Evolutionary conservation across 495 filamentous ascomycete genomes (phyloP), one percentile per base, ranked within the genome.

Genomic region (Hypomontagnella submonticulosa): DNA sequence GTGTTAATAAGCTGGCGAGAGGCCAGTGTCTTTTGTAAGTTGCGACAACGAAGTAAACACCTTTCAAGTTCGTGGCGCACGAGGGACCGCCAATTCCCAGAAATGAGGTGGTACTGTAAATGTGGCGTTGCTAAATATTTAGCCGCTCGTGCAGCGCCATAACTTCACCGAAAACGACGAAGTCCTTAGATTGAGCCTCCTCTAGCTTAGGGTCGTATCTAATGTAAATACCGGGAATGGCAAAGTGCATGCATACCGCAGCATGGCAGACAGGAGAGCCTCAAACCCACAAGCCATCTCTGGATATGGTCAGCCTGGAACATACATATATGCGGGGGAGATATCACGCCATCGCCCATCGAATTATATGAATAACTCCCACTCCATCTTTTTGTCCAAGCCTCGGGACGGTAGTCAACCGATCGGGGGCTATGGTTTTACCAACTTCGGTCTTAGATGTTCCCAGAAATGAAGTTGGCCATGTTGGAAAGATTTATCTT

Each of bases 291-390:
- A 23, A n/a, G 42, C 30, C 16, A 13, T 20, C 16, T 27, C 20
- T 7, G 46, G 32, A 53, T 53, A 52, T 52, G 23, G 41, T 46
- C 49, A 54, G 53, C 47, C 47, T 32, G 47, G 47, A 40, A 38
- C 18, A 42, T 18, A 52, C 62, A 38, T 12, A 42, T 18, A 52
- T 67, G 64, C 58, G 64, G 64, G 58, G 64, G 41, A 54, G 52
- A 37, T 46, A 46, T 56, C 57, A 53, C 57, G 40, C 57, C 40
- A 57, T 58, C 52, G 33, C 36, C 41, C 11, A 18, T 63, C 65
- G 49, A 63, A 59, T 68, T 48, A 55, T 33, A 16, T 6, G 43
- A 49, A 32, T n/a, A 54, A 44, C 30, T 50, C 36, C 38, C 11
- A 48, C 47, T 58, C 58, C 53, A 58, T 47, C 11, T 52, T 52